A percentile compares a stretch with the other conserved stretches of the same genome.
Conservation (phyloP, 148 eudicot species). For the Limonium bicolor region DNA sequence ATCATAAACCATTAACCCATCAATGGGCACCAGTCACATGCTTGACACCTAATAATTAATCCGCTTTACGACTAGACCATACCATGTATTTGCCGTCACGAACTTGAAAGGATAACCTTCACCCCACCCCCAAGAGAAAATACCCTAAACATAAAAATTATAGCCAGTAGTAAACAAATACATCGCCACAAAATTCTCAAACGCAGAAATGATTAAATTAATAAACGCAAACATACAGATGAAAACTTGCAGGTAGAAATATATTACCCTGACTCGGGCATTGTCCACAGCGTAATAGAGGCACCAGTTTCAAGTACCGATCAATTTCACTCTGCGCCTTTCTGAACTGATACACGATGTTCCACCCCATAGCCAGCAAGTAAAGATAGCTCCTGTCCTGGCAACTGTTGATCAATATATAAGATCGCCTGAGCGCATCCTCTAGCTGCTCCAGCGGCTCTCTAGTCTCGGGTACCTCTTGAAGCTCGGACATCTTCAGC, state of each 20-base stretch:
- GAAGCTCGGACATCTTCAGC: conserved; percentile 71
- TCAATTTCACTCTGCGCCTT: conserved; percentile 90
- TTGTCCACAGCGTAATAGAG: conserved; percentile 89
- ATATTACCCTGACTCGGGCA: conserved; percentile 87
- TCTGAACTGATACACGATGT: conserved; percentile 90
- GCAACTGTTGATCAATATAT: conserved; percentile 73
- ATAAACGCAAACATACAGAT: too few relatives aligned
- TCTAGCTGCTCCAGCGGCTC: conserved; percentile 96
- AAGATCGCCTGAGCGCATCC: conserved; percentile 87
- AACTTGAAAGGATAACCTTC: too few relatives aligned
- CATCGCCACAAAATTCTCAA: too few relatives aligned
- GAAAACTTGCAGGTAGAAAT: conserved; percentile 1
- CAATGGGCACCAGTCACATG: too few relatives aligned
- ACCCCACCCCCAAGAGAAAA: too few relatives aligned
- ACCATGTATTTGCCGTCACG: too few relatives aligned
- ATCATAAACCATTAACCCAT: too few relatives aligned
- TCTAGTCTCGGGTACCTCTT: conserved; percentile 75
- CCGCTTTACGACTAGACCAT: too few relatives aligned
- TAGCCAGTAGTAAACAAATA: too few relatives aligned
- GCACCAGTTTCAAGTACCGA: conserved; percentile 87
- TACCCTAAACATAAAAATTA: too few relatives aligned
- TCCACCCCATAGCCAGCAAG: conserved; percentile 98
- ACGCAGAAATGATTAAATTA: too few relatives aligned
- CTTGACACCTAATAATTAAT: too few relatives aligned
- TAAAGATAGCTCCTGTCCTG: conserved; percentile 87